Evolutionary conservation across 768 basidiomycete genomes (phyloP), one percentile per base, ranked within the genome.

Genomic region (Mycena belliarum): DNA sequence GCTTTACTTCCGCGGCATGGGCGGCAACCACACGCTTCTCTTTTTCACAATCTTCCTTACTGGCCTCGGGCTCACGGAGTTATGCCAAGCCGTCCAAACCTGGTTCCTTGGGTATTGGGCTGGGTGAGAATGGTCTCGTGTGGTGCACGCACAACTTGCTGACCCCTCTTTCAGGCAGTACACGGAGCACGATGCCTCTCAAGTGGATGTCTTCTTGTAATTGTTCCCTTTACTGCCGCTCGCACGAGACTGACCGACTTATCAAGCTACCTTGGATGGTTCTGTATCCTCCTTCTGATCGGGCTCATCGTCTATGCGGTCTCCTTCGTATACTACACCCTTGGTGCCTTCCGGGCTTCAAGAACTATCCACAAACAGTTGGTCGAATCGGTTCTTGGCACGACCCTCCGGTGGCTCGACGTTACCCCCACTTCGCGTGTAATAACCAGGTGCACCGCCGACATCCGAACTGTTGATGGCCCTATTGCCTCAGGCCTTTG

Each of bases 381-480:
- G 14, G 59, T 82, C 10, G 54, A 72, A 21, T 68, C 76, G 11
- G 67, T 82, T 0, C 66, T 82, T 15, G 76, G 78, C 1, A 79
- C 80, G 3, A 81, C 81, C 3, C 61, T 82, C 12, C 71, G 78
- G 71, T 79, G 52, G 54, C 65, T 70, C 6, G 58, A 60, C 45
- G 52, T 49, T 12, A 67, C 67, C 1, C 61, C 66, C 8, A 59
- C 64, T 4, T 58, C 63, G 4, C 76, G 82, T 1, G 75, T 83
- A 51, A 78, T 82, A 33, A 69, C 79, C 16, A 70, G 81, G 26
- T 77, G 77, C 58, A 82, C 81, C 0, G 75, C 79, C 44, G 82
- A 82, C 63, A 79, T 82, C 10, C 70, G 80, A 24, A 57, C 62
- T 40, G 60, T 70, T 29, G 49, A 48, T 43, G 55, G 59, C 5